phyloP scores from a whole-genome alignment of 2,329 filamentous ascomycete genomes.

The Fusarium phyllophilum region DNA sequence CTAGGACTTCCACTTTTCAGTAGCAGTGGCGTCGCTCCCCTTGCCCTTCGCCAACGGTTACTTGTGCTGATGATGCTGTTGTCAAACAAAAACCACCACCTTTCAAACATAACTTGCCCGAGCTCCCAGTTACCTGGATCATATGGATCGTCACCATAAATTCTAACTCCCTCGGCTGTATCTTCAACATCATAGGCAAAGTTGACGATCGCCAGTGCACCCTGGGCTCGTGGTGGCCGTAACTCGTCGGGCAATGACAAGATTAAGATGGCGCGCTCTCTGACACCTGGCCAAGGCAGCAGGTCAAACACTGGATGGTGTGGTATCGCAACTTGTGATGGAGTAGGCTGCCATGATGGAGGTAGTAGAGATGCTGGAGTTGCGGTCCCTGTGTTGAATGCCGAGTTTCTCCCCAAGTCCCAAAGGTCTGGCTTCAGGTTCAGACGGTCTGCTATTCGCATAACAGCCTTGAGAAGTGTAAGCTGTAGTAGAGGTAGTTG shows the following conservation, averaged over 20 bases:
- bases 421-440: conserved; percentile 56
- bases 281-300: conserved; percentile 65
- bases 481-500: conserved; percentile 60
- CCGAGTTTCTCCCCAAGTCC: conserved; percentile 58
- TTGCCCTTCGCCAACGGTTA: conserved; percentile 60
- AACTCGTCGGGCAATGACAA: conserved; percentile 59
- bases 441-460: conserved; percentile 60
- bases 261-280: conserved; percentile 63
- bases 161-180: conserved; percentile 59
- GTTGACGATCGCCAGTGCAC: conserved; percentile 59
- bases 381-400: conserved; percentile 52
- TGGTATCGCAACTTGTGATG: conserved; percentile 58
- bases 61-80: conserved; percentile 61
- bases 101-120: conserved; percentile 65
- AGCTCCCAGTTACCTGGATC: conserved; percentile 64
- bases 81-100: conserved; percentile 71
- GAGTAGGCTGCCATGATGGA: conserved; percentile 60
- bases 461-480: conserved; percentile 57
- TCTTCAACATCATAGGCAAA: conserved; percentile 69
- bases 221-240: conserved; percentile 59
- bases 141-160: conserved; percentile 62
- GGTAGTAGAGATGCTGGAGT: conserved; percentile 54
- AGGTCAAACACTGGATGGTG: conserved; percentile 69
- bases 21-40: conserved; percentile 54
- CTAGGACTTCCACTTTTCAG: conserved; percentile 21